Evolutionary conservation across 1,284 basidiomycete genomes (phyloP).

Genomic region (Cryptococcus sp.): DNA sequence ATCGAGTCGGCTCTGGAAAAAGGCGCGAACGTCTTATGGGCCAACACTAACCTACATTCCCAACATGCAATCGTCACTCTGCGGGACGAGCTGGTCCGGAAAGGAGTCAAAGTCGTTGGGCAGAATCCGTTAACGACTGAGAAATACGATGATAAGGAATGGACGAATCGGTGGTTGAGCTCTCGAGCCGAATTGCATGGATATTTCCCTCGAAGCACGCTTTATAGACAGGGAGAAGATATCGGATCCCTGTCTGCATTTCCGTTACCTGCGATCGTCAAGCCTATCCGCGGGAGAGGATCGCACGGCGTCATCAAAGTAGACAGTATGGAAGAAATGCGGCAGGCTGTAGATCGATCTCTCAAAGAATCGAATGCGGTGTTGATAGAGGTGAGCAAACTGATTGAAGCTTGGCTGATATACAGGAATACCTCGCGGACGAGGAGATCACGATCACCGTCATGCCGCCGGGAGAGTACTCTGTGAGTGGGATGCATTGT

Average conservation of each 20-base stretch:
- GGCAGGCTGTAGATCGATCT: constrained; percentile 14
- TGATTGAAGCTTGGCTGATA: not conserved
- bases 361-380: constrained; percentile 32
- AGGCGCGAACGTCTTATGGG: constrained; percentile 38
- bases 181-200: constrained; percentile 16
- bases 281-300: constrained; percentile 42
- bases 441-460: constrained; percentile 44
- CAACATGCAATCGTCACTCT: constrained; percentile 32
- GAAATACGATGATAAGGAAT: constrained; percentile 40
- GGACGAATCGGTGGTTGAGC: constrained; percentile 33
- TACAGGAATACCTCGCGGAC: constrained; percentile 29
- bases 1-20: constrained; percentile 25
- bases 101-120: constrained; percentile 27
- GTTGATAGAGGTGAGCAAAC: constrained; percentile 26
- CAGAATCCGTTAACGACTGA: constrained; percentile 30
- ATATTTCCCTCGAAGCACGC: constrained; percentile 23
- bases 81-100: constrained; percentile 12
- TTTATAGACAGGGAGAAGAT: constrained; percentile 15
- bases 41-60: constrained; percentile 36
- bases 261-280: constrained; percentile 21
- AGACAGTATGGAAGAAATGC: constrained; percentile 18
- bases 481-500: constrained; percentile 14
- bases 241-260: not conserved
- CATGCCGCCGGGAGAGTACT: constrained; percentile 40
- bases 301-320: constrained; percentile 34